A percentile compares a stretch with the other conserved stretches of the same genome.
phyloP scores from a whole-genome alignment of 306 rosid genomes.

The Vigna trinervia region DNA sequence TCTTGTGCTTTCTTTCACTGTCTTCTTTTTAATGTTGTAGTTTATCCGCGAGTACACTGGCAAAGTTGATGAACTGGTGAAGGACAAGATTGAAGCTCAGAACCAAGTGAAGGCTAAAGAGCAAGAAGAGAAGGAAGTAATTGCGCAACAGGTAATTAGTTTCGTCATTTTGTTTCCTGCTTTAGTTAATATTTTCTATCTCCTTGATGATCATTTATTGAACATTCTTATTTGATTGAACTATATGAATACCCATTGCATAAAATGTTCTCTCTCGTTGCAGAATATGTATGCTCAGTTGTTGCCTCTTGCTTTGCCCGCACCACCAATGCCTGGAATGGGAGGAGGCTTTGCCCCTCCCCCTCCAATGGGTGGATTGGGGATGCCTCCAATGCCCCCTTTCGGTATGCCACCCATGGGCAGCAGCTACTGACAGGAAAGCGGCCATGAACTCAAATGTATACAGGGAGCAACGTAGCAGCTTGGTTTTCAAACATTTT shows the following conservation, averaged over 20 bases:
- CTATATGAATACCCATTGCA: slow-evolving; percentile 12
- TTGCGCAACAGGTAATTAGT: slow-evolving; percentile 85
- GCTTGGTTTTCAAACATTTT: slow-evolving; percentile 47
- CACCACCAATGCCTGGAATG: slow-evolving; percentile 97
- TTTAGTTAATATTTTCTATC: slow-evolving; percentile 22
- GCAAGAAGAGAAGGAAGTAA: slow-evolving; percentile 87
- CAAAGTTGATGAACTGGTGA: slow-evolving; percentile 92
- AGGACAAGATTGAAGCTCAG: slow-evolving; percentile 84
- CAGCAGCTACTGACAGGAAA: slow-evolving; percentile 65
- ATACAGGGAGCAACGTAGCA: slow-evolving; percentile 44
- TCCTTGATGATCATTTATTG: neutral
- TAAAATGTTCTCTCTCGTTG: slow-evolving; percentile 43
- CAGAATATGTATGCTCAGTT: slow-evolving; percentile 99
- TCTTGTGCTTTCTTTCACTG: slow-evolving; percentile 7
- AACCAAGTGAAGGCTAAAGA: slow-evolving; percentile 80
- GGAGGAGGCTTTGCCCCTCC: slow-evolving; percentile 79
- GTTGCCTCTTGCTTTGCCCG: slow-evolving; percentile 97
- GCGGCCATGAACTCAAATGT: slow-evolving; percentile 34
- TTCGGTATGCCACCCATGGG: slow-evolving; percentile 99
- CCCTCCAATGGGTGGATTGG: slow-evolving; percentile 94
- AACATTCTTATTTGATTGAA: slow-evolving; percentile 17
- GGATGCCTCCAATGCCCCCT: slow-evolving; percentile 99
- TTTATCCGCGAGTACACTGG: slow-evolving; percentile 96
- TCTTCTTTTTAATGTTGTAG: slow-evolving; percentile 52
- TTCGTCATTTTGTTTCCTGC: slow-evolving; percentile 20